Evolutionary conservation across 208 protist genomes (phyloP), one percentile per base, ranked within the genome.

Genomic region (Plasmodiophora brassicae): DNA sequence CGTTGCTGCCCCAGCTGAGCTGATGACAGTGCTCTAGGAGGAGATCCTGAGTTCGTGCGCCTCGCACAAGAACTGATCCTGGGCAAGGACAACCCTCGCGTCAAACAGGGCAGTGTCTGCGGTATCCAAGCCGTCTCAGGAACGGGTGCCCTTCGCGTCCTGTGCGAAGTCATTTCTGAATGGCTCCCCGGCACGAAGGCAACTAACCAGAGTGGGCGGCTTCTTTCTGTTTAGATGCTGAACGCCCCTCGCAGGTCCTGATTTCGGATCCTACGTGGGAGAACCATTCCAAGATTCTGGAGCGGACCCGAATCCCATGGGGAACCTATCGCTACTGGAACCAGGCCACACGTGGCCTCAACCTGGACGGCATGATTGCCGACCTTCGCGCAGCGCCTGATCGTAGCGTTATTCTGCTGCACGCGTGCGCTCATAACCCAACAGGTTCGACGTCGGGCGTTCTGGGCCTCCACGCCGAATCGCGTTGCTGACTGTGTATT

Each of bases 361-460:
- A 91, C 83, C 46, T 91, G 39, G 60, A 86, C 32, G 89, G 89
- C 32, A 89, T 91, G 89, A 44, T 87, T 32, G 86, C n/a, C 25
- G 89, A 91, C 46, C 35, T 88, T 20, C 1, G 0, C n/a, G 43
- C 0, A 5, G 84, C 84, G 38, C 84, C 84, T n/a, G 91, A 95
- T 22, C 92, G 95, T 28, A 96, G 95, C 28, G 92, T 98, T 22
- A 92, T 99, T 28, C 71, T 99, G n/a, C 91, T 99, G 38, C 98
- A 99, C 90, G 92, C 96, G 41, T 99, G 97, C 92, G 97, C 97
- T 22, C 98, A 99, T 94, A 99, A 99, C 92, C 98, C 98, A 71
- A 99, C 98, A 0, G 65, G 65, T 78, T 44, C 5, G 20, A 38
- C n/a, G n/a, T 38, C n/a, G n/a, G n/a, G n/a, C n/a, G n/a, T n/a